phyloP scores from a whole-genome alignment of 192 early-diverging fungal species.

The Dimargaris verticillata region DNA sequence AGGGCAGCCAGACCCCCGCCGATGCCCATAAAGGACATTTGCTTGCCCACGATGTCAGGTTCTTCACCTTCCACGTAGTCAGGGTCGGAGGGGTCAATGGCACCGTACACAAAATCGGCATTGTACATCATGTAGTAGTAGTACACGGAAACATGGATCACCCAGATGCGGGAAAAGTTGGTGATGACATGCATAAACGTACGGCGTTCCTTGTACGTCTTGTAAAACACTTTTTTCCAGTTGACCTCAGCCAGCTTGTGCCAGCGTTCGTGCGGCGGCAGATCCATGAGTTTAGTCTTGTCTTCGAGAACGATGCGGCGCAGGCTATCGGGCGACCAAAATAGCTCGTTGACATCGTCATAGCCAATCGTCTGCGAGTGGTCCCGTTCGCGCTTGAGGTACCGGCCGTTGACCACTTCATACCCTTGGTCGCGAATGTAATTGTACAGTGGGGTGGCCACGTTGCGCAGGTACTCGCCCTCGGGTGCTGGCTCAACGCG shows the following conservation, averaged over 20 bases:
- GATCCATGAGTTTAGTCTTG: slow-evolving; percentile 39
- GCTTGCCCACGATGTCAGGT: slow-evolving; percentile 19
- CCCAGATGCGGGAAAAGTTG: slow-evolving; percentile 76
- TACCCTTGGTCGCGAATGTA: slow-evolving; percentile 62
- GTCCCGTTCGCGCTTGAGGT: slow-evolving; percentile 58
- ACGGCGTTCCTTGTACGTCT: slow-evolving; percentile 72
- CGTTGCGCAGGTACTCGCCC: slow-evolving; percentile 48
- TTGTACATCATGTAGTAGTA: slow-evolving; percentile 67
- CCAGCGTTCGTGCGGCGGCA: slow-evolving; percentile 46
- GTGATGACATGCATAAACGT: slow-evolving; percentile 66
- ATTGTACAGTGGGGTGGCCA: slow-evolving; percentile 53
- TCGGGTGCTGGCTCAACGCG: slow-evolving; percentile 33
- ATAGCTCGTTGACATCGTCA: slow-evolving; percentile 71
- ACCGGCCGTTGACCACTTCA: slow-evolving; percentile 47
- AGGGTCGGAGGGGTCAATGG: slow-evolving; percentile 13
- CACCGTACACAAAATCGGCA: slow-evolving; percentile 45
- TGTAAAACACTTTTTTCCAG: slow-evolving; percentile 54
- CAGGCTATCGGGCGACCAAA: slow-evolving; percentile 57
- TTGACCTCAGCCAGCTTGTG: slow-evolving; percentile 37
- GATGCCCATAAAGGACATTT: slow-evolving; percentile 48
- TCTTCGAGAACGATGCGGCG: slow-evolving; percentile 34
- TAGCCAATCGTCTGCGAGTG: slow-evolving; percentile 60
- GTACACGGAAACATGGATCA: slow-evolving; percentile 61
- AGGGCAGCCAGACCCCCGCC: slow-evolving; percentile 55
- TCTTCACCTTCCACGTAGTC: slow-evolving; percentile 21